Conservation (phyloP, 2,329 filamentous ascomycete species). For the Ophiostoma australiae region DNA sequence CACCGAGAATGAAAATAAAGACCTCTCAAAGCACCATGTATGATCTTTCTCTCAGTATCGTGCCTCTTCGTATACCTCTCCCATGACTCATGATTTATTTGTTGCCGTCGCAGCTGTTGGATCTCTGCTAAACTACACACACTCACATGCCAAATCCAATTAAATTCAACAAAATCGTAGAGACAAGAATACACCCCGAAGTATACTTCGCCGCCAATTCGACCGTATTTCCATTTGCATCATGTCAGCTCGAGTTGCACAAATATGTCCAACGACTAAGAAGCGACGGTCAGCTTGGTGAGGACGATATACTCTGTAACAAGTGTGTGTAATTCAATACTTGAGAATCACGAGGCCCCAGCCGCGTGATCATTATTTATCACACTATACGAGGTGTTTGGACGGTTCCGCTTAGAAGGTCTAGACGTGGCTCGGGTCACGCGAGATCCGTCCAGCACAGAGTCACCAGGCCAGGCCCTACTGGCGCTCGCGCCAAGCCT, state of each 20-base stretch:
- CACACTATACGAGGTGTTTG: not conserved
- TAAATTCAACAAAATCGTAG: not conserved
- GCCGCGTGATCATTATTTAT: conserved; percentile 1
- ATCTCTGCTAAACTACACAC: not conserved
- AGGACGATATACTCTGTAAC: not conserved
- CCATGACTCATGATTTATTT: not conserved
- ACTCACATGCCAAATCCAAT: not conserved
- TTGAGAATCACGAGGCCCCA: not conserved
- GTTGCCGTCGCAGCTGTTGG: too few relatives aligned
- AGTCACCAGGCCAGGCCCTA: conserved; percentile 20
- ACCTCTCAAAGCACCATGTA: too few relatives aligned
- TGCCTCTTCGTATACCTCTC: not conserved
- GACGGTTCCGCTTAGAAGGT: not conserved
- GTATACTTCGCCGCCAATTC: not conserved
- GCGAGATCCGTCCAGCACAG: conserved; percentile 21
- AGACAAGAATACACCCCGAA: not conserved
- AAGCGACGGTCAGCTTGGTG: not conserved
- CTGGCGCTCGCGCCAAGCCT: conserved; percentile 18
- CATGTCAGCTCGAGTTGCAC: not conserved
- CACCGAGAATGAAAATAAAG: too few relatives aligned
- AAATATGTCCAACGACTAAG: not conserved
- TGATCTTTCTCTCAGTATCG: too few relatives aligned
- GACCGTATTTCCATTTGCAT: not conserved
- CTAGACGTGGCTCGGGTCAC: conserved; percentile 21
- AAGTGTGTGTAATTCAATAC: not conserved